Conservation (phyloP, 805 yeast genomes). For the Naumovozyma castellii region DNA sequence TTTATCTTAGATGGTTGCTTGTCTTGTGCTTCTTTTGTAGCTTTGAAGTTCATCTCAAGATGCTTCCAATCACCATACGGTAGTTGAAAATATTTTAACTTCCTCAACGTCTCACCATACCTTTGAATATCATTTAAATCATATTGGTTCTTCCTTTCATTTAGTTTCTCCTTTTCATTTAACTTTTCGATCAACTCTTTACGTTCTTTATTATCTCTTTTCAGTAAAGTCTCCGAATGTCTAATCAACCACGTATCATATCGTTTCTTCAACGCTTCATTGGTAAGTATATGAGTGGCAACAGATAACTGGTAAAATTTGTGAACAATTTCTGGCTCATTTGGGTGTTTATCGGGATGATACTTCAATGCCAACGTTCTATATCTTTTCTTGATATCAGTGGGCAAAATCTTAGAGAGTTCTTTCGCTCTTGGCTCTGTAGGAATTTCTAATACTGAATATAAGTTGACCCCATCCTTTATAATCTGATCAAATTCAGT, state of each 20-base stretch:
- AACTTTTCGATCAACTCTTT: conserved; percentile 5
- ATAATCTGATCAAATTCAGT: neutral
- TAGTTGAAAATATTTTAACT: conserved; percentile 19
- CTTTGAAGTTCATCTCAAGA: neutral
- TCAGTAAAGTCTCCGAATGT: neutral
- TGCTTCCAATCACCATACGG: conserved; percentile 22
- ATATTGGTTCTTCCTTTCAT: neutral
- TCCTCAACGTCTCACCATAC: conserved; percentile 23
- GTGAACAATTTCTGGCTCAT: conserved; percentile 10
- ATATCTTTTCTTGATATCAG: conserved; percentile 14
- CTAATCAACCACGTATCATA: conserved; percentile 19
- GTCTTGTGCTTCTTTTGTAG: no score
- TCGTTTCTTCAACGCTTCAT: conserved; percentile 8
- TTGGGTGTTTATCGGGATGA: conserved; percentile 24
- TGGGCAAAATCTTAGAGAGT: conserved; percentile 34
- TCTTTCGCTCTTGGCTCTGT: conserved; percentile 29
- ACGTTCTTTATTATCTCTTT: conserved; percentile 2
- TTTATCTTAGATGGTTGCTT: neutral
- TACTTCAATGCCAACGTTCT: conserved; percentile 17
- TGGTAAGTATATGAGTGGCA: conserved; percentile 22
- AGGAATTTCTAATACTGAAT: conserved; percentile 36
- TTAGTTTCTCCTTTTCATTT: conserved; percentile 2
- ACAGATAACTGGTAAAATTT: conserved; percentile 20
- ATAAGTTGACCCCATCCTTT: conserved; percentile 22
- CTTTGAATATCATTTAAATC: conserved; percentile 10